Conservation (phyloP, 352 stramenopile species). For the Globisporangium solare region DNA sequence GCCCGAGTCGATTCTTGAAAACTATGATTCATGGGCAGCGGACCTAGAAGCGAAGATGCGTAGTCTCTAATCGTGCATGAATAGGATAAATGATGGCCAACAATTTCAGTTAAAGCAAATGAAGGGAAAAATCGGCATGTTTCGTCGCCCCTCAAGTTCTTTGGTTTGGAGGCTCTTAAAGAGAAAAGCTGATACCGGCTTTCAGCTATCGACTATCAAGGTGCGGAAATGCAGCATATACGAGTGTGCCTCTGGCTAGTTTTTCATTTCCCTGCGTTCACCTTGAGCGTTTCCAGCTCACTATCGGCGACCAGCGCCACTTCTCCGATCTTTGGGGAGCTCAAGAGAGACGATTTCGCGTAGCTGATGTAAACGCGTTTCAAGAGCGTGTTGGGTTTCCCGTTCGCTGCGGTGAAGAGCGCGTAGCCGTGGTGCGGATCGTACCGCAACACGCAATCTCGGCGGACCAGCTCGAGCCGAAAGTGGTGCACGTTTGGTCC, state of each 20-base stretch:
- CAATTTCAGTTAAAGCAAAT: not conserved
- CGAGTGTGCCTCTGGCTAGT: not conserved
- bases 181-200: too few species aligned
- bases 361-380: slow-evolving; percentile 51
- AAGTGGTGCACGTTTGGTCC: slow-evolving; percentile 45
- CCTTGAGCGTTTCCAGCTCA: slow-evolving; percentile 26
- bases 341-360: slow-evolving; percentile 26
- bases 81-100: not conserved
- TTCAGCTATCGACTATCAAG: too few species aligned
- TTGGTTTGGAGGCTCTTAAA: too few species aligned
- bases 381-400: slow-evolving; percentile 44
- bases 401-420: slow-evolving; percentile 53
- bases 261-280: slow-evolving; percentile 5
- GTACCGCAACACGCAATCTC: slow-evolving; percentile 45
- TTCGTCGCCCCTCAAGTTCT: too few species aligned
- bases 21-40: slow-evolving; percentile 50
- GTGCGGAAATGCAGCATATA: not conserved
- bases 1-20: slow-evolving; percentile 33
- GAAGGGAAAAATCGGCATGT: too few species aligned
- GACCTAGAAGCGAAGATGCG: slow-evolving; percentile 52
- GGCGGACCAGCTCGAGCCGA: slow-evolving; percentile 35
- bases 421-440: slow-evolving; percentile 30
- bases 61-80: slow-evolving; percentile 19
- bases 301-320: slow-evolving; percentile 33
- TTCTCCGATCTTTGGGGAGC: slow-evolving; percentile 30